Base-by-base conservation (phyloP, 2,329 filamentous ascomycete genomes). In the Trichoderma arundinaceum region DNA sequence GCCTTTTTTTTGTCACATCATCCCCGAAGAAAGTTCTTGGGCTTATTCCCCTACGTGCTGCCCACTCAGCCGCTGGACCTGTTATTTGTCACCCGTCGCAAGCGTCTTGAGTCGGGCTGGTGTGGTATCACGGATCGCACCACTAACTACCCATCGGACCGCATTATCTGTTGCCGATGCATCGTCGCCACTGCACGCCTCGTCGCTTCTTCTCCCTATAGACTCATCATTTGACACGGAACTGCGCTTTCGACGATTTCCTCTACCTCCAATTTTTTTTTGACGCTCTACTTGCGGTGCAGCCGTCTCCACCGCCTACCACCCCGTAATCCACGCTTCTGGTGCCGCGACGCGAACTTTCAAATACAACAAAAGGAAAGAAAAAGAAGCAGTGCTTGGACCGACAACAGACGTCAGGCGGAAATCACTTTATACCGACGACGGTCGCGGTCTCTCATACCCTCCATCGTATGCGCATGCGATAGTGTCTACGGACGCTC, bases 391-490 rank as follows among this genome's bases (percentile, higher is more conserved):
- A 35, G 43, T 22, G 39, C 28, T 28, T 38, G 28, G n/a, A 19
- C 17, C 49, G 33, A 57, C 64, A 52, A 43, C 51, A 57, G 53
- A 15, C 41, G 17, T 12, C 28, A 63, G 12, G 49, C 2, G 49
- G 49, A 35, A 17, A 53, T 17, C 5, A 19, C 54, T 22, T 44
- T 43, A 19, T 15, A 32, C 13, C 43, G 53, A 60, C 65, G 61
- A 33, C 54, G 54, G 49, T 60, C 65, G 65, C 64, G 33, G 44
- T 38, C 22, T 61, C 39, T 49, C n/a, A 8, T 17, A 39, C 15
- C 62, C 65, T 63, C 33, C 66, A 66, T 69, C 76, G 74, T 70
- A 75, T 76, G 77, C 81, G 81, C 77, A 82, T 82, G 81, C 81
- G 76, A 83, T 80, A 82, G 77, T 76, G 74, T 75, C 71, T 71